Conservation (phyloP, 2,329 filamentous ascomycete genomes). For the Aschersonia sp. region DNA sequence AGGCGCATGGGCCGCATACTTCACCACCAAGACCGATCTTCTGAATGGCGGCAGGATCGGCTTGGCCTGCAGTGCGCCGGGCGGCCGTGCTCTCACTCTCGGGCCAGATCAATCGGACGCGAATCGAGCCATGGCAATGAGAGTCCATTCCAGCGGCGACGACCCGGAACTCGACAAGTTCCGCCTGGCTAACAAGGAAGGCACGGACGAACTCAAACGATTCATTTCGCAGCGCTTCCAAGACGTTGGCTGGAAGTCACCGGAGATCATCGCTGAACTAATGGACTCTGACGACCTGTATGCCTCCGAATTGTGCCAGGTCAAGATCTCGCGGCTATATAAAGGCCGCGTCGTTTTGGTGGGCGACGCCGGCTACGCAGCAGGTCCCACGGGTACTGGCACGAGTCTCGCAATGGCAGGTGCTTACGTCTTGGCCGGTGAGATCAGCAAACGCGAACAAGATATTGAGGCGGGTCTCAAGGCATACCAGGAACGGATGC, state of each 20-base stretch:
- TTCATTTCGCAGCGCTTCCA: slow-evolving; percentile 22
- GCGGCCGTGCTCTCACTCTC: slow-evolving; percentile 21
- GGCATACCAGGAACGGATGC: slow-evolving; percentile 25
- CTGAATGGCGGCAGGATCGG: slow-evolving; percentile 21
- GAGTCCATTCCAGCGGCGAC: slow-evolving; percentile 15
- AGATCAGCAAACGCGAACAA: slow-evolving; percentile 15
- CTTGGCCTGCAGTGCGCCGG: slow-evolving; percentile 18
- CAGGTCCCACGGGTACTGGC: slow-evolving; percentile 30
- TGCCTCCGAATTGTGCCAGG: slow-evolving; percentile 24
- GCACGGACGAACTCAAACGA: slow-evolving; percentile 14
- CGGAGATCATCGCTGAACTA: slow-evolving; percentile 20
- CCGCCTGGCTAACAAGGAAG: slow-evolving; percentile 20
- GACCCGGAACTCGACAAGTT: slow-evolving; percentile 17
- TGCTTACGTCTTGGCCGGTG: slow-evolving; percentile 36
- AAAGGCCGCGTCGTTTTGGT: slow-evolving; percentile 29
- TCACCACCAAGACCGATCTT: slow-evolving; percentile 22
- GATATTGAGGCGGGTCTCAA: slow-evolving; percentile 17
- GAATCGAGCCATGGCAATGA: slow-evolving; percentile 19
- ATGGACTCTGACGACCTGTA: slow-evolving; percentile 27
- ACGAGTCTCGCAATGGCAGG: slow-evolving; percentile 28
- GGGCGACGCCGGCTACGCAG: slow-evolving; percentile 34
- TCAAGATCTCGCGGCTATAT: slow-evolving; percentile 23
- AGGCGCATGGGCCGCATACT: slow-evolving; percentile 27
- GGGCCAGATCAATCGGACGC: slow-evolving; percentile 16
- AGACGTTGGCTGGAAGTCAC: slow-evolving; percentile 29